phyloP scores from a whole-genome alignment of 495 filamentous ascomycete genomes.

The Talaromyces thailandensis region DNA sequence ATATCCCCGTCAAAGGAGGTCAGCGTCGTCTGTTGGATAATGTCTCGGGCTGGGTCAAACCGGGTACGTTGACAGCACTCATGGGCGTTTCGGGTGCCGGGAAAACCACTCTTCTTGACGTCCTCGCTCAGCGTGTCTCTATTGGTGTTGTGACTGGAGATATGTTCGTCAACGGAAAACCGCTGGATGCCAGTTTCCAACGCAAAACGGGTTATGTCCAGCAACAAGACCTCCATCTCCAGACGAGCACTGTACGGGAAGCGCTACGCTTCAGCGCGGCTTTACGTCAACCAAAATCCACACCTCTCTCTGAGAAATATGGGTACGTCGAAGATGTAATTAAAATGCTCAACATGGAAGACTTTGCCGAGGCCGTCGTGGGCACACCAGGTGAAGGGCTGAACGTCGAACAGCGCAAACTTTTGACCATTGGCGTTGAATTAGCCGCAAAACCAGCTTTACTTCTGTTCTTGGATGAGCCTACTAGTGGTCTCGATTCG shows the following conservation, averaged over 20 bases:
- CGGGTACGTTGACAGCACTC: conserved; percentile 56
- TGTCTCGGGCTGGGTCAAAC: conserved; percentile 59
- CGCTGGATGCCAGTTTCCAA: conserved; percentile 67
- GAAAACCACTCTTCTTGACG: conserved; percentile 57
- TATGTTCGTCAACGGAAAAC: conserved; percentile 42
- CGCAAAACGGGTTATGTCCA: conserved; percentile 91
- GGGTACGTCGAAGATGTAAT: conserved; percentile 44
- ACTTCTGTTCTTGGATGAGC: conserved; percentile 83
- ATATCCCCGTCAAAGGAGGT: conserved; percentile 52
- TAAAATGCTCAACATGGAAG: conserved; percentile 41
- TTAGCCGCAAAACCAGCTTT: conserved; percentile 82
- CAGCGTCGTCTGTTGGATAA: conserved; percentile 52
- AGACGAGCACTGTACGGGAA: conserved; percentile 77
- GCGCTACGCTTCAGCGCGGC: conserved; percentile 75
- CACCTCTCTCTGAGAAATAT: conserved; percentile 37
- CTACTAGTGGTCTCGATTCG: conserved; percentile 79
- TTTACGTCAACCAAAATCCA: conserved; percentile 62
- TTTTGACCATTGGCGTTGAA: conserved; percentile 83
- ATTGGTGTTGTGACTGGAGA: conserved; percentile 43
- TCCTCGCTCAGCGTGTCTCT: conserved; percentile 42
- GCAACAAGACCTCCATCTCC: conserved; percentile 83
- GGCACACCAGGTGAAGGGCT: conserved; percentile 56
- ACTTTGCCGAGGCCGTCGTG: conserved; percentile 35
- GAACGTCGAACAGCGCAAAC: conserved; percentile 87
- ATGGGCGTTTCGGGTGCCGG: conserved; percentile 58